Percentiles rank a stretch among this genome's conserved stretches.
phyloP scores from a whole-genome alignment of 352 stramenopile genomes.

The Thalassiosira delicatula region DNA sequence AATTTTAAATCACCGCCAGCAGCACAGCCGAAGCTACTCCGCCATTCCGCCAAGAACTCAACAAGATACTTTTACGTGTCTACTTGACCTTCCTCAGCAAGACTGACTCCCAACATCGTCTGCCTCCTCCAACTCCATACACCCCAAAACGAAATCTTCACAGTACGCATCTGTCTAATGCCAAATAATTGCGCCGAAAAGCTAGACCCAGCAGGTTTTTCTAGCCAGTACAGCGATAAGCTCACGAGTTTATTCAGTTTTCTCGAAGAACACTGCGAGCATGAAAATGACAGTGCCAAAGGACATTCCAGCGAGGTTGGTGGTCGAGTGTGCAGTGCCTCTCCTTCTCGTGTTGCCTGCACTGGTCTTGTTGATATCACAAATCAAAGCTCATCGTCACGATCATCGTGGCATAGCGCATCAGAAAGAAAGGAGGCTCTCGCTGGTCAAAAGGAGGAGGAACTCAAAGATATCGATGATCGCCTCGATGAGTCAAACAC shows the following conservation, averaged over 20 bases:
- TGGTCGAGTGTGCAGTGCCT: background rate
- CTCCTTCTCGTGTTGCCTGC: slow-evolving; percentile 11
- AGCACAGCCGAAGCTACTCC: too few species aligned
- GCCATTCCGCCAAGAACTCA: too few species aligned
- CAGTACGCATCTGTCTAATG: slow-evolving; percentile 5
- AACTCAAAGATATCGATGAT: slow-evolving; percentile 28
- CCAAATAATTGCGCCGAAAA: too few species aligned
- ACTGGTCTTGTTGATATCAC: slow-evolving; percentile 38
- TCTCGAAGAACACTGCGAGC: slow-evolving; percentile 26
- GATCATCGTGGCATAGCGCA: slow-evolving; percentile 5
- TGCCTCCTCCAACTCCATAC: too few species aligned
- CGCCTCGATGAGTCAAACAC: background rate
- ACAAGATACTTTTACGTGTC: too few species aligned
- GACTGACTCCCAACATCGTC: background rate
- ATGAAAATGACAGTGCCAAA: slow-evolving; percentile 15
- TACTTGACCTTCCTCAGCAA: too few species aligned
- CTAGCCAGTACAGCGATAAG: slow-evolving; percentile 24
- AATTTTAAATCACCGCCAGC: too few species aligned
- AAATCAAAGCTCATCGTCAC: slow-evolving; percentile 26
- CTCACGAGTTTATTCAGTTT: slow-evolving; percentile 30
- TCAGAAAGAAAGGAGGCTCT: too few species aligned
- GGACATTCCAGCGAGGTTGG: background rate
- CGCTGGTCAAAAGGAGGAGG: slow-evolving; percentile 42
- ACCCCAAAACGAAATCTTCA: background rate
- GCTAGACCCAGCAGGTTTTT: too few species aligned